Conservation (phyloP, 2,329 filamentous ascomycete species). For the Trichoderma koningii region DNA sequence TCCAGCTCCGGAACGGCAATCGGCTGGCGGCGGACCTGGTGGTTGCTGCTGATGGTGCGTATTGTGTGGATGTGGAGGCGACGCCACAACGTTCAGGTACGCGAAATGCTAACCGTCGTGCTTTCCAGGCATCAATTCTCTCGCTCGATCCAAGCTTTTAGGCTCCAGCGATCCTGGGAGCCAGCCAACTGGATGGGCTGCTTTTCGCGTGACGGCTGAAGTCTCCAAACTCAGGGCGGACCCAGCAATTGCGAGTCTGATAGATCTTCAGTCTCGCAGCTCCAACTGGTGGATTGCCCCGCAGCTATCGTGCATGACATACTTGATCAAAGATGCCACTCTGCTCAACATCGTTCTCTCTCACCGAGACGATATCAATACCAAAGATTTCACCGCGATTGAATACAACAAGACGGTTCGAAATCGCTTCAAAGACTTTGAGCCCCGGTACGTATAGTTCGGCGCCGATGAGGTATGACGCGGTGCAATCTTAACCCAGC, state of each 20-base stretch:
- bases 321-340: slow-evolving; percentile 44
- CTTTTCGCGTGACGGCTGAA: slow-evolving; percentile 45
- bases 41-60: slow-evolving; percentile 41
- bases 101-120: neutral
- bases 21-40: slow-evolving; percentile 37
- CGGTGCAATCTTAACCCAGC: neutral
- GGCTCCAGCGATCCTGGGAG: slow-evolving; percentile 27
- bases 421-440: slow-evolving; percentile 23
- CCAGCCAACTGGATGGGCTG: slow-evolving; percentile 43
- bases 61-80: neutral
- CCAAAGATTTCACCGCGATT: slow-evolving; percentile 20
- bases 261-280: slow-evolving; percentile 34
- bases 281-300: slow-evolving; percentile 43
- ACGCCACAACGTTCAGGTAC: neutral
- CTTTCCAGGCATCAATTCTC: slow-evolving; percentile 34
- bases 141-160: slow-evolving; percentile 32
- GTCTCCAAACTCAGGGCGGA: slow-evolving; percentile 41
- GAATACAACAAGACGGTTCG: slow-evolving; percentile 25
- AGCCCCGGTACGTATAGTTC: slow-evolving; percentile 14
- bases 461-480: neutral
- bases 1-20: slow-evolving; percentile 33
- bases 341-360: slow-evolving; percentile 50
- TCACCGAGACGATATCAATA: slow-evolving; percentile 40
- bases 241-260: slow-evolving; percentile 40
- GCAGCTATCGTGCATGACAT: slow-evolving; percentile 47